phyloP scores from a whole-genome alignment of 768 basidiomycete genomes.

The Myochromella boudieri region DNA sequence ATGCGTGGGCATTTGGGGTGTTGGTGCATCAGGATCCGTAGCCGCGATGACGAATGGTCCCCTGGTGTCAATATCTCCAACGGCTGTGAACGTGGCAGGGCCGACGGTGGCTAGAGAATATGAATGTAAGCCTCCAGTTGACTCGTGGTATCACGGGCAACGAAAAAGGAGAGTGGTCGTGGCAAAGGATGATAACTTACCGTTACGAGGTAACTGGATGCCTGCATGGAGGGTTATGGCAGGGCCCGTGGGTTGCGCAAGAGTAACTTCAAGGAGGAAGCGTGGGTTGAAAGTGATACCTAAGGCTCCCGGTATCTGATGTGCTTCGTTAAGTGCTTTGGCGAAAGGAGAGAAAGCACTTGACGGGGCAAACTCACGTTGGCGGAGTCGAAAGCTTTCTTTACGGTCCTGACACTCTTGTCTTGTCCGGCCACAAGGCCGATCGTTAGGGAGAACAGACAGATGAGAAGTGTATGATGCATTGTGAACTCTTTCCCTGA shows the following conservation, averaged over 20 bases:
- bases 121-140: no score
- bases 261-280: slow-evolving; percentile 24
- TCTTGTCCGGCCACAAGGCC: slow-evolving; percentile 24
- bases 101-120: slow-evolving; percentile 6
- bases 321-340: background rate
- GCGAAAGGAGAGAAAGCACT: no score
- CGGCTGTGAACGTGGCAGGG: slow-evolving; percentile 19
- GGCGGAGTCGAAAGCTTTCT: slow-evolving; percentile 24
- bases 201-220: slow-evolving; percentile 18
- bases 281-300: slow-evolving; percentile 22
- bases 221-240: slow-evolving; percentile 26
- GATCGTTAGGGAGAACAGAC: slow-evolving; percentile 12
- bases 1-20: slow-evolving; percentile 39
- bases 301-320: slow-evolving; percentile 23
- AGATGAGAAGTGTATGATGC: slow-evolving; percentile 5
- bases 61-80: slow-evolving; percentile 19
- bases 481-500: slow-evolving; percentile 3
- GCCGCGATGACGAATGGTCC: slow-evolving; percentile 47
- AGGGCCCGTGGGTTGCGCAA: slow-evolving; percentile 22
- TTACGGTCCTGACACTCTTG: slow-evolving; percentile 19
- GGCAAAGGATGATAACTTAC: background rate
- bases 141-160: no score
- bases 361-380: no score
- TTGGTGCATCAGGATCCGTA: slow-evolving; percentile 50
- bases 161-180: background rate